Percentiles rank a stretch among this genome's conserved stretches.
phyloP scores from a whole-genome alignment of 495 filamentous ascomycete species.

The Friedmanniomyces simplex region DNA sequence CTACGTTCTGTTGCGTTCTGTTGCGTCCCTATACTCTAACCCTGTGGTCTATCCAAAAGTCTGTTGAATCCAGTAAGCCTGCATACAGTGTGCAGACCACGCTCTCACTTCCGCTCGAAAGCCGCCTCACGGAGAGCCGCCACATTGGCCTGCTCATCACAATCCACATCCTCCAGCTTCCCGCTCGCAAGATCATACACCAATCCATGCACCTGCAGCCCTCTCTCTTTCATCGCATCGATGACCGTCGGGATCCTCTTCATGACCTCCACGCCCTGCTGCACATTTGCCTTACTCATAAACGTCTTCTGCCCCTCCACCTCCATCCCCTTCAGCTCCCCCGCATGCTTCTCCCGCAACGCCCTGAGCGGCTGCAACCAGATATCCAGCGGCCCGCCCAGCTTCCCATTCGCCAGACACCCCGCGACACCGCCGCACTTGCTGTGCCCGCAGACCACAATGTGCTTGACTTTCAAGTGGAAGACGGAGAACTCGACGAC shows the following conservation, averaged over 20 bases:
- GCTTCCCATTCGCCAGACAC: conserved; percentile 52
- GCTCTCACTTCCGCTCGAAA: conserved; percentile 10
- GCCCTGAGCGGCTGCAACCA: conserved; percentile 67
- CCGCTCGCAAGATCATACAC: conserved; percentile 33
- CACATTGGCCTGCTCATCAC: conserved; percentile 11
- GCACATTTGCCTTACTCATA: conserved; percentile 34
- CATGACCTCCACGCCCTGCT: conserved; percentile 28
- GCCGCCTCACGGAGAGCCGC: conserved; percentile 6
- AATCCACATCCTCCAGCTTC: conserved; percentile 27
- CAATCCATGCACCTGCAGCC: conserved; percentile 33
- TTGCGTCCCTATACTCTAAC: no score
- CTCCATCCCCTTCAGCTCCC: conserved; percentile 38
- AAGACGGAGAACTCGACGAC: conserved; percentile 80
- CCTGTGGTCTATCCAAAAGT: no score
- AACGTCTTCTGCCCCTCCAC: conserved; percentile 15
- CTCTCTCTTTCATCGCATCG: conserved; percentile 31
- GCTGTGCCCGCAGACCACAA: conserved; percentile 79
- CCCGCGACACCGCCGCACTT: conserved; percentile 68
- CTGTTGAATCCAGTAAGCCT: background rate
- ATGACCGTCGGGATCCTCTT: conserved; percentile 28
- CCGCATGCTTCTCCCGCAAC: conserved; percentile 45
- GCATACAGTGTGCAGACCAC: background rate
- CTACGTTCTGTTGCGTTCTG: no score
- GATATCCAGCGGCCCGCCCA: conserved; percentile 60
- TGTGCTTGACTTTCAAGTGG: conserved; percentile 65